Conservation (phyloP, 2,329 filamentous ascomycete genomes). For the Lojkania enalia region DNA sequence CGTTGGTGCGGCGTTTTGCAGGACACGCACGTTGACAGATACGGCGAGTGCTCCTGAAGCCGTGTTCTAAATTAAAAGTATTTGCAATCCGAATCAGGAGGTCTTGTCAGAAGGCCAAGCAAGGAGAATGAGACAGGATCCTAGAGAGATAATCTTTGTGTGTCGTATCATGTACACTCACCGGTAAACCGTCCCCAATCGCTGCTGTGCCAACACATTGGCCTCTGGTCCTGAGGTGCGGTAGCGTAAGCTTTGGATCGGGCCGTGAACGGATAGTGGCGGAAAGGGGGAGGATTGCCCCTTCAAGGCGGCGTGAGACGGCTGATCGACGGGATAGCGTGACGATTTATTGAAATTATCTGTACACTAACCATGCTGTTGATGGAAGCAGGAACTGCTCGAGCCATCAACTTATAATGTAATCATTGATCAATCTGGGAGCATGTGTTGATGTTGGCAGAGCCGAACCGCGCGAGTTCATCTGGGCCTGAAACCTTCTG, state of each 20-base stretch:
- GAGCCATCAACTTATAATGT: conserved; percentile 8
- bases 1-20: too few species aligned
- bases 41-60: not conserved
- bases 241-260: conserved; percentile 22
- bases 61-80: not conserved
- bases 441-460: conserved; percentile 15
- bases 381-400: conserved; percentile 9
- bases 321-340: conserved; percentile 36
- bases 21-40: not conserved
- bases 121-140: not conserved
- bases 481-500: conserved; percentile 12
- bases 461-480: conserved; percentile 14
- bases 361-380: conserved; percentile 21
- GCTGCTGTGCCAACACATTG: not conserved
- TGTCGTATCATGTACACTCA: not conserved
- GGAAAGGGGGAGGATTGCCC: conserved; percentile 19
- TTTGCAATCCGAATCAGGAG: not conserved
- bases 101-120: not conserved
- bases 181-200: not conserved
- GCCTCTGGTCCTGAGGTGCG: not conserved
- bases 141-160: not conserved
- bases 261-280: conserved; percentile 25
- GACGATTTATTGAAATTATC: conserved; percentile 21
- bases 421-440: not conserved
- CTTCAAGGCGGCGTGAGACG: conserved; percentile 20